Base-by-base conservation (phyloP, 1,284 basidiomycete genomes). In the Pseudozyma pruni region DNA sequence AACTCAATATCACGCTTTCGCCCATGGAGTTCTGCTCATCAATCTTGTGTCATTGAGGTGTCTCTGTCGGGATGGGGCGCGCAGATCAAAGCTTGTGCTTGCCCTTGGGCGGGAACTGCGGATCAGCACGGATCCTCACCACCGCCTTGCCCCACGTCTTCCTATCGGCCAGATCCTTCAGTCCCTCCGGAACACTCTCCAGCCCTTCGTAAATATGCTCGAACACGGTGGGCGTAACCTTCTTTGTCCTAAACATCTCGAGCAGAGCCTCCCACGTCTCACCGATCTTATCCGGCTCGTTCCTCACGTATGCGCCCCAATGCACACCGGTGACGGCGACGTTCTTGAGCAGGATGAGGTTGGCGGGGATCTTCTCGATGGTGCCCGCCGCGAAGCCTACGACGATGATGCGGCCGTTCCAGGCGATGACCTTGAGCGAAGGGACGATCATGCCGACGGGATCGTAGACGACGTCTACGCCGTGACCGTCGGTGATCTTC, bases 71-170 rank as follows among this genome's bases (percentile, higher is more conserved):
- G 16, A 13, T 37, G 14, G 6, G 27, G 11, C 11, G 27, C 27
- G 11, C 6, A 34, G 16, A 8, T 60, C 31, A 75, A 19, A 75
- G 59, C 60, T 72, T 75, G 49, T 54, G 45, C 63, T 68, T 72
- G 29, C 72, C 68, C 57, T 64, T 75, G 17, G 72, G 69, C 5
- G 72, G 72, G 40, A 48, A 52, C 31, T 61, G 47, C 8, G 72
- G 72, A 38, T 76, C 74, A 27, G 63, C 64, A 9, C 69, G 44
- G 32, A 98, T 83, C 34, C 86, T 86, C 1, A 93, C 87, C 19
- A 95, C 85, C 0, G 87, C 91, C 83, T 98, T 98, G 1, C 94
- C 95, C 91, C 92, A 98, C 2, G 93, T 95, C 84, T 92, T 89
- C 58, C 95, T 85, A 50, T 86, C 86, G 76, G 93, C 85, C 27